Evolutionary conservation across 352 stramenopile species (phyloP).

Genomic region (Phytophthora uliginosa): DNA sequence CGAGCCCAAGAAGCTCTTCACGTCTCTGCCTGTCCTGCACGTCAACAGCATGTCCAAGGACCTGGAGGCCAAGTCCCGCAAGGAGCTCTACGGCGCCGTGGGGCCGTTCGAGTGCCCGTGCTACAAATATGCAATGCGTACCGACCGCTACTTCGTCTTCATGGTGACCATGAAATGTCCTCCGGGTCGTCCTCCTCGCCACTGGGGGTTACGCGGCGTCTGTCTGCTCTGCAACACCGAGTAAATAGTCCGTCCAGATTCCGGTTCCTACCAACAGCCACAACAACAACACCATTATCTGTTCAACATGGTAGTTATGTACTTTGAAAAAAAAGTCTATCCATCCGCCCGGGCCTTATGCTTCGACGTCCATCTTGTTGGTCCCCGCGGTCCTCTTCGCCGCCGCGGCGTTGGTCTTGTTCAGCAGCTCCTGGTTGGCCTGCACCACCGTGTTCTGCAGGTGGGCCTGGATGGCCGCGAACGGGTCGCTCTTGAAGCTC

Average conservation of each 20-base stretch:
- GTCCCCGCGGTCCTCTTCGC: constrained; percentile 31
- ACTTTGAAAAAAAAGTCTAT: constrained; percentile 9
- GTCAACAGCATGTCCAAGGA: constrained; percentile 97
- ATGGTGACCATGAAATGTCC: constrained; percentile 95
- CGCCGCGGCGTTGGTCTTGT: constrained; percentile 45
- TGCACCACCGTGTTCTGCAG: constrained; percentile 90
- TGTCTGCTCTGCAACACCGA: constrained; percentile 97
- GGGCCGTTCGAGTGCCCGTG: constrained; percentile 97
- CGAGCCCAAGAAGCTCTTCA: constrained; percentile 98
- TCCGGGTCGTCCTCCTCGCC: constrained; percentile 89
- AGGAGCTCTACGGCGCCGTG: constrained; percentile 93
- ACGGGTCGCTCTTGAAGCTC: constrained; percentile 85
- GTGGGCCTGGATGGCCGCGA: constrained; percentile 89
- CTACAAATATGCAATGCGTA: constrained; percentile 98
- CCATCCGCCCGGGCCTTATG: constrained; percentile 1
- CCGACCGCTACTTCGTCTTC: constrained; percentile 98
- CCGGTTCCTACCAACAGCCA: not conserved
- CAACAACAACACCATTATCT: not conserved
- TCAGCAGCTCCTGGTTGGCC: constrained; percentile 68
- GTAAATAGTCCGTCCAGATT: constrained; percentile 30
- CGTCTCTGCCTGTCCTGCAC: constrained; percentile 95
- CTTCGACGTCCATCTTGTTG: constrained; percentile 57
- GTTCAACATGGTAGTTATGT: constrained; percentile 30
- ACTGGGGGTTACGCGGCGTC: constrained; percentile 96
- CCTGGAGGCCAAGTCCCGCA: constrained; percentile 92